These are phyloP conservation scores for Smallanthus sonchifolius DNA, from an alignment of 129 eudicot genomes.

Conservation along the genomic window DNA sequence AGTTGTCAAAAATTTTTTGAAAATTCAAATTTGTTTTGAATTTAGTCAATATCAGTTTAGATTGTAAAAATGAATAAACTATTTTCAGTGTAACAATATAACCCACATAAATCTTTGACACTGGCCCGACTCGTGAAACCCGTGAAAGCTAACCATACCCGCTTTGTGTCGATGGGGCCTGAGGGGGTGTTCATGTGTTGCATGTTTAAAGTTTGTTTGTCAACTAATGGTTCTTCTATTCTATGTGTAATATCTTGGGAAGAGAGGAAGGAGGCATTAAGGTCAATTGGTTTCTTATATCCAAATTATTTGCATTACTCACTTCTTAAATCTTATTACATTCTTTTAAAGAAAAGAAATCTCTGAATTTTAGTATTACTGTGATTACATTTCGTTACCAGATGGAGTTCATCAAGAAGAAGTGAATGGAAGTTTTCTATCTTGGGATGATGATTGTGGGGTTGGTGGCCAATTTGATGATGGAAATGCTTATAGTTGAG, in stretches of 20 bases:
- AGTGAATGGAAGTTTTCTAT: conserved; percentile 38
- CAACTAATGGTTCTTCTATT: conserved; percentile 17
- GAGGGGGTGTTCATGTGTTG: no score
- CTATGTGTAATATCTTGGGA: conserved; percentile 70
- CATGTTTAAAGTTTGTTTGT: no score
- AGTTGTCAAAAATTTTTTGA: no score
- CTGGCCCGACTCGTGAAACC: no score
- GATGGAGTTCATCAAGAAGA: conserved; percentile 47
- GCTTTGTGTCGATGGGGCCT: no score
- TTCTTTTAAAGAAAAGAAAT: background rate
- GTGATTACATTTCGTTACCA: conserved; percentile 28
- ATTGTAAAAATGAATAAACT: no score
- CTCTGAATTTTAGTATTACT: conserved; percentile 11
- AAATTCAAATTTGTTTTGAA: no score
- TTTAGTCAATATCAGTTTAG: no score
- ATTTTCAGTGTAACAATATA: no score
- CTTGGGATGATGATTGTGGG: conserved; percentile 69
- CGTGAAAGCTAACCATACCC: no score
- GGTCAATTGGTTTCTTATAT: conserved; percentile 33
- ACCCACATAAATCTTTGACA: no score
- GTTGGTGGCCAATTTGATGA: conserved; percentile 50
- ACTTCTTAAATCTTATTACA: background rate
- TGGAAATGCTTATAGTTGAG: conserved; percentile 52
- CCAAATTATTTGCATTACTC: background rate
- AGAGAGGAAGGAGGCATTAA: conserved; percentile 49